Evolutionary conservation across 257 asterid species (phyloP).

Genomic region (Mentha longifolia): DNA sequence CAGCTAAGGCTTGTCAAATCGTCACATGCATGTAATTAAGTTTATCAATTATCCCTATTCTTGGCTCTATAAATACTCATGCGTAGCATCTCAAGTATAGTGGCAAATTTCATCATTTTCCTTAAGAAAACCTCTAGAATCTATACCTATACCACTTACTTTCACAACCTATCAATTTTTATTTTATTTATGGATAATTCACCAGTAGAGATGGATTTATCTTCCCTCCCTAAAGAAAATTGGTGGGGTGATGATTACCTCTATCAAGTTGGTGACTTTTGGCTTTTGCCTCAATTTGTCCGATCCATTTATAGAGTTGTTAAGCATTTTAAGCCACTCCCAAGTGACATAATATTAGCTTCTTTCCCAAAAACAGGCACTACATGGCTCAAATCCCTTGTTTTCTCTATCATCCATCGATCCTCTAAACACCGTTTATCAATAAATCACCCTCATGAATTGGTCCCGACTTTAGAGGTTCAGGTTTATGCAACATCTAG

Average conservation of each 20-base stretch:
- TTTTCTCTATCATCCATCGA: constrained; percentile 33
- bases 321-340: constrained; percentile 38
- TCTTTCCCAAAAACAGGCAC: constrained; percentile 48
- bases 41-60: not conserved
- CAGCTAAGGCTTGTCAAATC: constrained; percentile 18
- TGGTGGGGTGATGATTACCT: constrained; percentile 44
- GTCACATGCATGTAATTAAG: constrained; percentile 27
- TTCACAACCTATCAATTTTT: not conserved
- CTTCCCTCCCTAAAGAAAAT: constrained; percentile 27
- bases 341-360: constrained; percentile 36
- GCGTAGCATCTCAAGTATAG: not conserved
- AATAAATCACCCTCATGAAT: constrained; percentile 33
- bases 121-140: not conserved
- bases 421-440: constrained; percentile 28
- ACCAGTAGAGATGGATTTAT: constrained; percentile 24
- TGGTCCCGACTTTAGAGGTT: constrained; percentile 41
- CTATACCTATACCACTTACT: too few relatives aligned
- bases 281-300: constrained; percentile 38
- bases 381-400: constrained; percentile 45
- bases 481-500: constrained; percentile 8
- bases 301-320: constrained; percentile 32
- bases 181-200: constrained; percentile 12
- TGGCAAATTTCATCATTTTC: not conserved
- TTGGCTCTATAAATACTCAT: constrained; percentile 17
- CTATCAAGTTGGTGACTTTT: constrained; percentile 34